Evolutionary conservation across 768 basidiomycete species (phyloP).

Genomic region (Leccinum aurantiacum): DNA sequence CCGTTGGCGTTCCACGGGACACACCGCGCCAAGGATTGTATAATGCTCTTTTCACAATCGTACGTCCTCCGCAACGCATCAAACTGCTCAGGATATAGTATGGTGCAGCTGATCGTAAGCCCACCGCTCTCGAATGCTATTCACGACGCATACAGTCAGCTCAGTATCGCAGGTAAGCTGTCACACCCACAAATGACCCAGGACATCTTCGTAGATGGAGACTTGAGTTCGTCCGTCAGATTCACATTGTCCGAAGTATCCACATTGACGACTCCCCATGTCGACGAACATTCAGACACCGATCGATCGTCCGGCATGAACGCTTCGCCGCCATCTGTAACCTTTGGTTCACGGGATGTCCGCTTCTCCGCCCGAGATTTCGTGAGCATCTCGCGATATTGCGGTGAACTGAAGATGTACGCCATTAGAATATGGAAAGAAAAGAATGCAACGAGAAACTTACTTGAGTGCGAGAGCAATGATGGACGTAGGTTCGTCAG

Average conservation of each 20-base stretch:
- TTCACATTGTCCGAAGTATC: constrained; percentile 65
- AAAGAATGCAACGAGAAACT: constrained; percentile 23
- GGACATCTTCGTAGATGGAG: constrained; percentile 75
- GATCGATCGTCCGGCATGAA: constrained; percentile 94
- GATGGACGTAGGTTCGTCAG: constrained; percentile 97
- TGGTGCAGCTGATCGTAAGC: constrained; percentile 87
- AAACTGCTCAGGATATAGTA: constrained; percentile 96
- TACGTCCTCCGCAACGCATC: constrained; percentile 90
- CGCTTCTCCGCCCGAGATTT: constrained; percentile 79
- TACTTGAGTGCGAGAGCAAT: constrained; percentile 92
- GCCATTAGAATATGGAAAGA: constrained; percentile 5
- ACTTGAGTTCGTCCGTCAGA: constrained; percentile 73
- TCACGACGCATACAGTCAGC: constrained; percentile 6
- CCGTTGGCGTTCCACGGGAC: constrained; percentile 98
- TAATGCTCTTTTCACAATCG: constrained; percentile 90
- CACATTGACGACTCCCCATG: constrained; percentile 90
- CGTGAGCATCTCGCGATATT: constrained; percentile 76
- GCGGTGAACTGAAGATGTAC: constrained; percentile 57
- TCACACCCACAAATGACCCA: constrained; percentile 72
- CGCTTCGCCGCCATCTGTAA: constrained; percentile 70
- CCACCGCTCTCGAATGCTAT: constrained; percentile 89
- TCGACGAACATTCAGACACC: constrained; percentile 78
- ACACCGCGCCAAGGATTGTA: constrained; percentile 91
- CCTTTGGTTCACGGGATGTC: constrained; percentile 52
- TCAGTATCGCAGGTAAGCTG: neutral